Evolutionary conservation across 352 stramenopile genomes (phyloP).

Genomic region (Globisporangium uncinulatum): DNA sequence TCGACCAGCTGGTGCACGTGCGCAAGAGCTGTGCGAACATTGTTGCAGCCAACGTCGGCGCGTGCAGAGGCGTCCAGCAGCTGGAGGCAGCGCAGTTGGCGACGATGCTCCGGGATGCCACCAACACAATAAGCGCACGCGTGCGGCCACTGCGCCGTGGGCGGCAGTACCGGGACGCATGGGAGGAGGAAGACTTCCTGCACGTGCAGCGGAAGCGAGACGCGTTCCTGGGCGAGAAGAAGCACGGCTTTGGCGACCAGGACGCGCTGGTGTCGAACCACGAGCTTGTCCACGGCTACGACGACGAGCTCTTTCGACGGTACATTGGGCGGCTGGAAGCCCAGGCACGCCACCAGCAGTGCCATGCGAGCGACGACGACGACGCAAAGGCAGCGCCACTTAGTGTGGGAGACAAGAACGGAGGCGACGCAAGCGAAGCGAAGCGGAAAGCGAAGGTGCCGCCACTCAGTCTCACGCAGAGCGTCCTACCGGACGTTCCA

Average conservation of each 20-base stretch:
- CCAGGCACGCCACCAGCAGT: slow-evolving; percentile 6
- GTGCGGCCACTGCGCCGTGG: slow-evolving; percentile 42
- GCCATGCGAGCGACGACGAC: background rate
- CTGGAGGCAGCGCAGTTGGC: slow-evolving; percentile 34
- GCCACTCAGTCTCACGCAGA: slow-evolving; percentile 22
- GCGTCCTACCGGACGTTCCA: slow-evolving; percentile 33
- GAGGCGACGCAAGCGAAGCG: slow-evolving; percentile 6
- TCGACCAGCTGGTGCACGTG: slow-evolving; percentile 46
- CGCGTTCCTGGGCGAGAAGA: slow-evolving; percentile 18
- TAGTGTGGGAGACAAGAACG: background rate
- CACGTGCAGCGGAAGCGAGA: slow-evolving; percentile 21
- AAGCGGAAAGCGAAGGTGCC: slow-evolving; percentile 13
- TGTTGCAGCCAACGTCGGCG: slow-evolving; percentile 36
- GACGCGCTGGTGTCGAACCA: slow-evolving; percentile 35
- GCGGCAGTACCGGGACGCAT: slow-evolving; percentile 67
- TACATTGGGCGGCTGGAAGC: slow-evolving; percentile 39
- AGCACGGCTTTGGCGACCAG: slow-evolving; percentile 30
- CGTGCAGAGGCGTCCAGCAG: slow-evolving; percentile 16
- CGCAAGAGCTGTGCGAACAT: slow-evolving; percentile 52
- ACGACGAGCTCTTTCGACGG: slow-evolving; percentile 62
- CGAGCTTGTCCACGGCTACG: slow-evolving; percentile 71
- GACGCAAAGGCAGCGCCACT: background rate
- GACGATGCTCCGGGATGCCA: slow-evolving; percentile 39
- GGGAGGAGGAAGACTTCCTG: slow-evolving; percentile 73
- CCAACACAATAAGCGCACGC: slow-evolving; percentile 15